A percentile compares a stretch with the other conserved stretches of the same genome.
These are phyloP conservation scores for Cymodocea nodosa DNA, from an alignment of 116 monocot species.

Conservation along the genomic window DNA sequence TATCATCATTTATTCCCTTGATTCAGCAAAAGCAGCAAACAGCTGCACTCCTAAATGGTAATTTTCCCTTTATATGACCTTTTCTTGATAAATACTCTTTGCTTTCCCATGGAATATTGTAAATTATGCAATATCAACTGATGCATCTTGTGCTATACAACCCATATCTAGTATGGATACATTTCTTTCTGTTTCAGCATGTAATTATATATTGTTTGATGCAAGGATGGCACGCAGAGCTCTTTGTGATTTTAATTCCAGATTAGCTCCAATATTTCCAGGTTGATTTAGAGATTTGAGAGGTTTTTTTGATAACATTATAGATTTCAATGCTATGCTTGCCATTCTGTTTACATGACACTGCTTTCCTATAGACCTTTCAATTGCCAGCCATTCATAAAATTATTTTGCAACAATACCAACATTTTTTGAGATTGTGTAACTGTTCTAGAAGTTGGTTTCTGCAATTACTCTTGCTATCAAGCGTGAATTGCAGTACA, in stretches of 20 bases:
- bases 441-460: no score
- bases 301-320: no score
- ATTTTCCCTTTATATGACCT: slow-evolving; percentile 3
- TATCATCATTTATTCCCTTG: slow-evolving; percentile 70
- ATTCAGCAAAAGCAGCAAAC: slow-evolving; percentile 62
- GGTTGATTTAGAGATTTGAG: no score
- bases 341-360: no score
- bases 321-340: no score
- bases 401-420: no score
- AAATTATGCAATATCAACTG: neutral
- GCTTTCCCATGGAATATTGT: neutral
- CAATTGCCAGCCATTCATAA: no score
- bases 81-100: neutral
- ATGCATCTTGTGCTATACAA: neutral
- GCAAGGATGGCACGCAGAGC: neutral
- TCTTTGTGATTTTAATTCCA: neutral
- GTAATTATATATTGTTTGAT: neutral
- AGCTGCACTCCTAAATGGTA: slow-evolving; percentile 38
- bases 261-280: no score
- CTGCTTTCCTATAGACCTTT: no score
- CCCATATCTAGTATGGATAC: neutral
- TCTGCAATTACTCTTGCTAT: no score
- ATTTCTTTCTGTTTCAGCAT: neutral
- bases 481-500: no score
- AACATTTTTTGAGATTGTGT: no score